Evolutionary conservation across 179 eudicot genomes (phyloP), one percentile per base, ranked within the genome.

Genomic region (Kewa caespitosa): DNA sequence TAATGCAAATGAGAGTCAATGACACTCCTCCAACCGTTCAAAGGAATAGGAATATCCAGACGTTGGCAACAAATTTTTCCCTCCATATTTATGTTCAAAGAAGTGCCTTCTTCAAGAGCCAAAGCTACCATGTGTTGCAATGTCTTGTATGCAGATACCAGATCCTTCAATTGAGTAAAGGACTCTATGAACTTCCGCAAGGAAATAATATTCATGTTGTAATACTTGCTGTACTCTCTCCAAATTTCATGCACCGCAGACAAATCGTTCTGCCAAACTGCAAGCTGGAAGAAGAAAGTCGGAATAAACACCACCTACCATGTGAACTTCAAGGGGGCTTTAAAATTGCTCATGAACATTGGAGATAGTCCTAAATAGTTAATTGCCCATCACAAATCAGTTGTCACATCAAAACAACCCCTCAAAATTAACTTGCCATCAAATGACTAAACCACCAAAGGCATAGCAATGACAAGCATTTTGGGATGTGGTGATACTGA

Each of bases 11-110:
- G 41, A 86, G 38, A 73, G 54, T 61, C 81, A 43, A 73, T 65
- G 74, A 76, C 42, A 80, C 69, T 48, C 61, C 55, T 69, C 33
- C 74, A 80, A 79, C 61, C 76, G 50, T 70, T 38, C 41, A 70
- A 81, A 67, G 93, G 97, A 55, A 93, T 86, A 41, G 97, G 99
- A 81, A 93, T 83, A 78, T 93, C 99, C 79, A 89, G 83, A 69
- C 82, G 81, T 73, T 72, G 67, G 71, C 80, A 71, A 65, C 10
- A 66, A 46, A 87, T 68, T 60, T 75, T 86, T 64, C 89, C 93
- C 79, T 76, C 80, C 48, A 62, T 70, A 78, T 76, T 80, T 81
- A 18, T 80, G 65, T 71, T 67, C 52, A 86, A 38, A 70, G 55
- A 70, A 54, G 73, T 59, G 67, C 82, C 84, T 77, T 85, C 88